Evolutionary conservation across 306 rosid genomes (phyloP).

Genomic region (Elaeagnus macrophylla): DNA sequence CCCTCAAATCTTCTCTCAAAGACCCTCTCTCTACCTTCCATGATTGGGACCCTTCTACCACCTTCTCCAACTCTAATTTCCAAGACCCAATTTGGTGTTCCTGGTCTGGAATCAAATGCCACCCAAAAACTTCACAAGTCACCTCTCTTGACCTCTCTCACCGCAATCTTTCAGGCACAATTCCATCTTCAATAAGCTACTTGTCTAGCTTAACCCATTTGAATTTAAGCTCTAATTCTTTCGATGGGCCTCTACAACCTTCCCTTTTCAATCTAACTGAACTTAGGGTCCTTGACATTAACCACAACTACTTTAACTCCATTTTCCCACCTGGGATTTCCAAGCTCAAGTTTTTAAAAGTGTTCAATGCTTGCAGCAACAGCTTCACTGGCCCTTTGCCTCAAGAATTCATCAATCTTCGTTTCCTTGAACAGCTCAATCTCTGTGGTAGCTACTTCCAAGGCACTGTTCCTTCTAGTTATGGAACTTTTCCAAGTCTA

Average conservation of each 20-base stretch:
- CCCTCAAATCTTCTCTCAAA: slow-evolving; percentile 53
- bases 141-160: slow-evolving; percentile 58
- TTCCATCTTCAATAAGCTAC: slow-evolving; percentile 51
- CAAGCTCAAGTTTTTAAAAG: slow-evolving; percentile 54
- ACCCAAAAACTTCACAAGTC: slow-evolving; percentile 43
- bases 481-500: slow-evolving; percentile 49
- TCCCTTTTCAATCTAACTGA: slow-evolving; percentile 50
- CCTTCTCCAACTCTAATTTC: slow-evolving; percentile 24
- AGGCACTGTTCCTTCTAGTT: slow-evolving; percentile 45
- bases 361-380: slow-evolving; percentile 78
- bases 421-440: slow-evolving; percentile 64
- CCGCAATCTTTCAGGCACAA: slow-evolving; percentile 69
- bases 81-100: slow-evolving; percentile 69
- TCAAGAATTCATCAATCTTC: slow-evolving; percentile 39
- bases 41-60: slow-evolving; percentile 61
- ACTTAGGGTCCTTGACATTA: slow-evolving; percentile 58
- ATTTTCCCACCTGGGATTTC: slow-evolving; percentile 82
- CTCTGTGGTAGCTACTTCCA: slow-evolving; percentile 92
- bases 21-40: slow-evolving; percentile 59
- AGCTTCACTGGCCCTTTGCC: slow-evolving; percentile 68
- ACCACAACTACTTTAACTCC: slow-evolving; percentile 62
- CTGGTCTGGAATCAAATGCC: slow-evolving; percentile 82
- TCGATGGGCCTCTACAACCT: slow-evolving; percentile 45
- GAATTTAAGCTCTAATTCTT: slow-evolving; percentile 65
- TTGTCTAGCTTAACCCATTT: slow-evolving; percentile 46